Conservation (phyloP, 192 early-diverging fungal genomes). For the Coemansia sp. region DNA sequence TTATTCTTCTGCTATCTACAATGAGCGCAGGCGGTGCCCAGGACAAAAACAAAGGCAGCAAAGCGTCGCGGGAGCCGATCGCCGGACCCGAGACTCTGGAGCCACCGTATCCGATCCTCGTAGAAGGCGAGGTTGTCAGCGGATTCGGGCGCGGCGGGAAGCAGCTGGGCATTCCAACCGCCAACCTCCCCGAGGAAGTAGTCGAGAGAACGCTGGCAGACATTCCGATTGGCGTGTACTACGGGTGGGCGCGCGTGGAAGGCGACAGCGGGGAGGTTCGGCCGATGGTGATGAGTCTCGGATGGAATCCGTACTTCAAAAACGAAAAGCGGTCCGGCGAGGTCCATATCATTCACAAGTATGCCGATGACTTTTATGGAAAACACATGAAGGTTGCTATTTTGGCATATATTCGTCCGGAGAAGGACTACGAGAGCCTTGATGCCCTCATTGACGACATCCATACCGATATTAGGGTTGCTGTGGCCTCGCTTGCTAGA, state of each 20-base stretch:
- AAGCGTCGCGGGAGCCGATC: conserved; percentile 28
- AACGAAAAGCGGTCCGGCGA: conserved; percentile 97
- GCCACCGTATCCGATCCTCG: conserved; percentile 73
- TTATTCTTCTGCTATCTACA: not conserved
- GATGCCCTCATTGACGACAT: conserved; percentile 93
- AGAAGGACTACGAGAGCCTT: conserved; percentile 85
- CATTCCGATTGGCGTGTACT: conserved; percentile 88
- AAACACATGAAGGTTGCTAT: conserved; percentile 80
- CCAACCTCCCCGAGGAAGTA: conserved; percentile 83
- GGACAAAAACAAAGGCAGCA: not conserved
- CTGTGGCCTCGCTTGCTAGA: conserved; percentile 24
- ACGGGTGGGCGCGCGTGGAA: conserved; percentile 87
- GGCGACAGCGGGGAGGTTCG: conserved; percentile 54
- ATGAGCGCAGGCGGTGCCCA: not conserved
- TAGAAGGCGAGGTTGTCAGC: conserved; percentile 78
- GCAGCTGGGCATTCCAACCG: conserved; percentile 97
- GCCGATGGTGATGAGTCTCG: conserved; percentile 99
- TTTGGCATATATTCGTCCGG: conserved; percentile 84
- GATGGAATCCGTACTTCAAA: conserved; percentile 99
- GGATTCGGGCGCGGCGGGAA: conserved; percentile 96
- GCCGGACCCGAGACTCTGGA: conserved; percentile 58
- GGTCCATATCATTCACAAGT: conserved; percentile 93
- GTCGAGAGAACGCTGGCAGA: conserved; percentile 64
- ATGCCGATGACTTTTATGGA: conserved; percentile 89
- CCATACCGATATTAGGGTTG: conserved; percentile 72